A percentile compares a stretch with the other conserved stretches of the same genome.
phyloP scores from a whole-genome alignment of 306 rosid genomes.

The Pterocarpus santalinus region DNA sequence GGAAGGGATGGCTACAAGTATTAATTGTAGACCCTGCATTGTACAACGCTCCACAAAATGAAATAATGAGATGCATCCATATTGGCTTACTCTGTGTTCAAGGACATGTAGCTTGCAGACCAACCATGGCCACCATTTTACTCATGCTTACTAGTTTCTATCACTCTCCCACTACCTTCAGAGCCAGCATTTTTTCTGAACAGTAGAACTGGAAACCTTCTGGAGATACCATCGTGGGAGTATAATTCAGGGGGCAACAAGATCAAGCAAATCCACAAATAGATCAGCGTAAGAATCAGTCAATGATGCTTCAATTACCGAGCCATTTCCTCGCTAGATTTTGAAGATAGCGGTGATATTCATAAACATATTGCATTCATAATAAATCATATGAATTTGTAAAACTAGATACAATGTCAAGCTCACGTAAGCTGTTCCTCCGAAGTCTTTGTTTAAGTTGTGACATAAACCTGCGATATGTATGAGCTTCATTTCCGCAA shows the following conservation, averaged over 20 bases:
- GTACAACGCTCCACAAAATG: slow-evolving; percentile 12
- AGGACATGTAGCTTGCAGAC: slow-evolving; percentile 4
- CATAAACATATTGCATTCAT: neutral
- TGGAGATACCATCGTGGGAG: neutral
- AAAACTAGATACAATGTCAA: neutral
- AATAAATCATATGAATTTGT: neutral
- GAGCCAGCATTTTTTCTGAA: slow-evolving; percentile 17
- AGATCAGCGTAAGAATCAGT: neutral
- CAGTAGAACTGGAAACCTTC: slow-evolving; percentile 3
- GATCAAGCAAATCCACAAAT: neutral
- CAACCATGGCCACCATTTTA: slow-evolving; percentile 17
- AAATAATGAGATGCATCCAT: slow-evolving; percentile 26
- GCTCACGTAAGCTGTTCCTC: too few relatives aligned
- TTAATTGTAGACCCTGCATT: neutral
- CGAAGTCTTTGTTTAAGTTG: too few relatives aligned
- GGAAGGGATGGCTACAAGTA: neutral
- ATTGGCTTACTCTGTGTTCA: slow-evolving; percentile 37
- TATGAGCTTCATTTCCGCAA: too few relatives aligned
- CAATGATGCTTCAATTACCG: slow-evolving; percentile 6
- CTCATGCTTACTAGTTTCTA: slow-evolving; percentile 19
- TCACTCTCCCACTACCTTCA: slow-evolving; percentile 4
- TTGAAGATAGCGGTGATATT: neutral
- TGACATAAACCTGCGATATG: too few relatives aligned
- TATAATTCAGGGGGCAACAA: too few relatives aligned
- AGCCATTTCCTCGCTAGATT: slow-evolving; percentile 16